phyloP scores from a whole-genome alignment of 1,284 basidiomycete species.

The Boletus austroedulis region DNA sequence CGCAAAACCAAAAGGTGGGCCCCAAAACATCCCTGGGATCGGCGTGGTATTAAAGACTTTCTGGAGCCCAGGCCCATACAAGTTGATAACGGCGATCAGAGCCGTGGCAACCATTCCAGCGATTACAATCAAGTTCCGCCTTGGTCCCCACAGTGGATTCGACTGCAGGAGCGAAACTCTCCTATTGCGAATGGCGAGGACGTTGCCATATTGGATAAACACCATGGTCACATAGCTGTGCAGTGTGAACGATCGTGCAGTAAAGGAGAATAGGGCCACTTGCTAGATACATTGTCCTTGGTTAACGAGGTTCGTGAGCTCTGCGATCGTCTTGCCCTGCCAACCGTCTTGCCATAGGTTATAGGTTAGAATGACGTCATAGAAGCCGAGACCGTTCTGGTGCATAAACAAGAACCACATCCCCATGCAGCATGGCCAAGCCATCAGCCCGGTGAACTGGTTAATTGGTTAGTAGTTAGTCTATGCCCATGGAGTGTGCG shows the following conservation, averaged over 20 bases:
- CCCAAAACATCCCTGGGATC: slow-evolving; percentile 46
- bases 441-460: slow-evolving; percentile 48
- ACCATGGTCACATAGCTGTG: slow-evolving; percentile 45
- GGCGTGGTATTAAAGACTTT: slow-evolving; percentile 40
- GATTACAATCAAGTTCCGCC: slow-evolving; percentile 37
- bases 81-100: slow-evolving; percentile 40
- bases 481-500: too few relatives aligned
- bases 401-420: slow-evolving; percentile 43
- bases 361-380: slow-evolving; percentile 42
- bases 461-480: too few relatives aligned
- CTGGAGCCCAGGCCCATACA: slow-evolving; percentile 43
- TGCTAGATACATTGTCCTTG: slow-evolving; percentile 46
- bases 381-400: slow-evolving; percentile 37
- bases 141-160: slow-evolving; percentile 41
- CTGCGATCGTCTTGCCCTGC: slow-evolving; percentile 27
- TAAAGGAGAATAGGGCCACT: slow-evolving; percentile 30
- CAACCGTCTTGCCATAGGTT: slow-evolving; percentile 38
- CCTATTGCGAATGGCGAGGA: slow-evolving; percentile 38
- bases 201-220: slow-evolving; percentile 37
- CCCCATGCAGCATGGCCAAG: slow-evolving; percentile 45
- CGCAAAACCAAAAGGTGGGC: slow-evolving; percentile 42
- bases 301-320: slow-evolving; percentile 35
- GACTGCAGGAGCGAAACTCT: slow-evolving; percentile 37
- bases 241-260: slow-evolving; percentile 2
- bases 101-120: slow-evolving; percentile 39